These are phyloP conservation scores for Podospora conica DNA, from an alignment of 495 filamentous ascomycete species.

Conservation along the genomic window DNA sequence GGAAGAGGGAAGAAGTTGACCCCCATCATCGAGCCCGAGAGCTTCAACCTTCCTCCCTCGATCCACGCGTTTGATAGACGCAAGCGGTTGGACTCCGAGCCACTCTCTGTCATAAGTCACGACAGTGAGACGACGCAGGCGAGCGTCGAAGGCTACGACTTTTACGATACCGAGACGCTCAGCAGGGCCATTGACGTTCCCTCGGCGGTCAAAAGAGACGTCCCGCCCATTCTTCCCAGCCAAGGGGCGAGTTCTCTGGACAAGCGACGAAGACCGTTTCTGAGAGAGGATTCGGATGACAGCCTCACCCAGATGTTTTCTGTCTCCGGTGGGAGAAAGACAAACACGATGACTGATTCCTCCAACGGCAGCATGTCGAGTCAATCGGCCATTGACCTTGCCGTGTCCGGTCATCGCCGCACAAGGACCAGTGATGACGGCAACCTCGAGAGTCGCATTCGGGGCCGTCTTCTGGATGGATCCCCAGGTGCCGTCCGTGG, in stretches of 20 bases:
- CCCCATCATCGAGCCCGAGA: constrained; percentile 37
- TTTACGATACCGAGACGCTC: constrained; percentile 48
- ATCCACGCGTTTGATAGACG: constrained; percentile 27
- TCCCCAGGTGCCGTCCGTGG: constrained; percentile 21
- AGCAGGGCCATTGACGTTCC: constrained; percentile 39
- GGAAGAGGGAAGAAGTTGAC: constrained; percentile 30
- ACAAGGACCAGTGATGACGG: constrained; percentile 24
- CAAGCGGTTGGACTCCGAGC: constrained; percentile 39
- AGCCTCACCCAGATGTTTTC: constrained; percentile 74
- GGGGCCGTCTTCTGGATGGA: constrained; percentile 27
- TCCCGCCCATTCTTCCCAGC: constrained; percentile 29
- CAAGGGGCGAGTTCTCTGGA: constrained; percentile 21
- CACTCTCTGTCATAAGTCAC: constrained; percentile 37
- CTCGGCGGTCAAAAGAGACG: constrained; percentile 15
- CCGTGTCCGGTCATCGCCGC: constrained; percentile 17
- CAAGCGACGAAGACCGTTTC: constrained; percentile 34
- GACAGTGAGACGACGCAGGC: constrained; percentile 38
- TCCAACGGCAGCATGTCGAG: constrained; percentile 27
- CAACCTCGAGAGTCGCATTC: constrained; percentile 34
- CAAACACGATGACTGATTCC: constrained; percentile 33
- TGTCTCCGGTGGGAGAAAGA: constrained; percentile 58
- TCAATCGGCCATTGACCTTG: constrained; percentile 8
- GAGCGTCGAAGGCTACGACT: constrained; percentile 52
- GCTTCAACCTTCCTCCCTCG: constrained; percentile 37
- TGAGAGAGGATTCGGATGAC: constrained; percentile 69